These are phyloP conservation scores for Stereocaulon alpinum DNA, from an alignment of 495 filamentous ascomycete species.

Conservation along the genomic window DNA sequence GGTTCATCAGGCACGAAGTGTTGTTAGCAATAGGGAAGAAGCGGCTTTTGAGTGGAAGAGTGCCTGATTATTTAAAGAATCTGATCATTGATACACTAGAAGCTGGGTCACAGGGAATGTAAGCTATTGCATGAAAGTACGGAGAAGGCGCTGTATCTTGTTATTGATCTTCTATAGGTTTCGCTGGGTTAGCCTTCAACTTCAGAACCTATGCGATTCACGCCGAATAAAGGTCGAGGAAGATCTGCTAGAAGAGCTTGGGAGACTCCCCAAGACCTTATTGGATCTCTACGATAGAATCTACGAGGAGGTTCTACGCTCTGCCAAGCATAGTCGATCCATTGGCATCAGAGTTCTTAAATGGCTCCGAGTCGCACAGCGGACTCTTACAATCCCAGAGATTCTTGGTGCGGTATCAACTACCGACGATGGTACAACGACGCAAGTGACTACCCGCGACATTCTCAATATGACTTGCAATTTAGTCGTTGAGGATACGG, in stretches of 20 bases:
- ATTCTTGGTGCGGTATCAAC: neutral
- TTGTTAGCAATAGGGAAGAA: constrained; percentile 18
- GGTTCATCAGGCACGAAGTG: constrained; percentile 24
- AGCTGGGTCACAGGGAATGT: constrained; percentile 4
- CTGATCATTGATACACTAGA: constrained; percentile 9
- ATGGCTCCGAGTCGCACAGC: constrained; percentile 8
- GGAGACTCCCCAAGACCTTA: neutral
- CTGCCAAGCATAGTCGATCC: neutral
- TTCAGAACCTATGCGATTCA: neutral
- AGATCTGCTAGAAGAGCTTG: neutral
- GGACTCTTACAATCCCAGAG: neutral
- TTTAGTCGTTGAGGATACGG: constrained; percentile 19
- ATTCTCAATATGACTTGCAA: constrained; percentile 13
- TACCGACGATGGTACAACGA: neutral
- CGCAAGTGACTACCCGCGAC: neutral
- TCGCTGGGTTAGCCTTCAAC: neutral
- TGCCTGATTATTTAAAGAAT: constrained; percentile 12
- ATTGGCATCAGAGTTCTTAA: constrained; percentile 2
- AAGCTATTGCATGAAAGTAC: too few relatives aligned
- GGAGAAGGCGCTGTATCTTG: too few relatives aligned
- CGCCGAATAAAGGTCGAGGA: neutral
- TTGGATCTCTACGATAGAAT: constrained; percentile 3
- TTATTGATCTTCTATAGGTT: too few relatives aligned
- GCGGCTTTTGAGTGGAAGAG: constrained; percentile 4
- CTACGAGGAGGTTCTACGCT: neutral